A percentile compares a stretch with the other conserved stretches of the same genome.
phyloP scores from a whole-genome alignment of 495 filamentous ascomycete genomes.

The Thermothielavioides terrestris region DNA sequence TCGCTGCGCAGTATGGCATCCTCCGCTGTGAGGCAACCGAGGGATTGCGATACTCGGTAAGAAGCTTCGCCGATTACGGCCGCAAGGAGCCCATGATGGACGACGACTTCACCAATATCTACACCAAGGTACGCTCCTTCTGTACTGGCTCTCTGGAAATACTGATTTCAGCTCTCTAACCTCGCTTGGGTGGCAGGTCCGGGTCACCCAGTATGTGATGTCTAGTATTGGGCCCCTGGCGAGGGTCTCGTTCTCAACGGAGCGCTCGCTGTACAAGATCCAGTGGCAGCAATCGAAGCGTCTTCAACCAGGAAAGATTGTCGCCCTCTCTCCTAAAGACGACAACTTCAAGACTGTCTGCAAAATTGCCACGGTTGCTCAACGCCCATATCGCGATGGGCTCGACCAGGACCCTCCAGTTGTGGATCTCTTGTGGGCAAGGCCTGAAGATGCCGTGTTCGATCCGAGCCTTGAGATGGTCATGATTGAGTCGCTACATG shows the following conservation, averaged over 20 bases:
- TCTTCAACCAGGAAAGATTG: constrained; percentile 57
- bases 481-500: constrained; percentile 65
- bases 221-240: constrained; percentile 53
- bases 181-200: constrained; percentile 44
- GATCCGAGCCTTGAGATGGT: constrained; percentile 64
- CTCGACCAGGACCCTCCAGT: constrained; percentile 58
- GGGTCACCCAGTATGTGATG: constrained; percentile 55
- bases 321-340: constrained; percentile 56
- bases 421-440: constrained; percentile 67
- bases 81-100: constrained; percentile 43
- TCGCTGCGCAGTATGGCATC: constrained; percentile 56
- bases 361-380: constrained; percentile 64
- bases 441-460: constrained; percentile 49
- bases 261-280: constrained; percentile 57
- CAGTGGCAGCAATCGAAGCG: constrained; percentile 70
- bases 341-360: constrained; percentile 61
- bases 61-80: constrained; percentile 26
- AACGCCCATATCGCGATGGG: constrained; percentile 49
- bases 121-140: constrained; percentile 53
- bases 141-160: too few species aligned
- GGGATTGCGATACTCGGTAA: constrained; percentile 52
- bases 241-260: constrained; percentile 62
- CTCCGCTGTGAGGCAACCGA: constrained; percentile 56
- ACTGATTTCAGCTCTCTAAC: neutral
- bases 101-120: constrained; percentile 52